These are phyloP conservation scores for Exophiala dermatitidis DNA, from an alignment of 2,329 filamentous ascomycete species.

Conservation along the genomic window DNA sequence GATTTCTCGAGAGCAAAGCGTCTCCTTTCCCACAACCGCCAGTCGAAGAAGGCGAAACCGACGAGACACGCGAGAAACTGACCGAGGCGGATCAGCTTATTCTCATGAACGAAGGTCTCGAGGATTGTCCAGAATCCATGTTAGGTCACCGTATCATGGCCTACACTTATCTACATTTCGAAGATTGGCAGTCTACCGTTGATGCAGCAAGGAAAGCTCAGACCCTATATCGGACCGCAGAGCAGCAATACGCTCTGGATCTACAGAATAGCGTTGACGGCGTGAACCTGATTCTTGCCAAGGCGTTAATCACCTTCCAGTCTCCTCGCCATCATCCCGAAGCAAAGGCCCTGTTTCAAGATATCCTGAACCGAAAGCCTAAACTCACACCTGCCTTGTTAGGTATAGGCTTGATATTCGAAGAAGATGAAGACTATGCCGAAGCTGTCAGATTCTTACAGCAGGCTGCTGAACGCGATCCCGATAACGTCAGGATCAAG, in stretches of 20 bases:
- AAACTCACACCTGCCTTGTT: conserved; percentile 75
- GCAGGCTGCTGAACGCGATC: conserved; percentile 66
- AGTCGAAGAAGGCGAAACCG: conserved; percentile 37
- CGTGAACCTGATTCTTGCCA: conserved; percentile 69
- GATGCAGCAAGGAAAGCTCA: conserved; percentile 53
- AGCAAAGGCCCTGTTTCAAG: conserved; percentile 77
- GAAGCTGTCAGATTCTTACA: conserved; percentile 74
- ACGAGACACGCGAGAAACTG: conserved; percentile 49
- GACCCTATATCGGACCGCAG: conserved; percentile 16
- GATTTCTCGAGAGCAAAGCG: conserved; percentile 72
- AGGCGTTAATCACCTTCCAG: conserved; percentile 84
- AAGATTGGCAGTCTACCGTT: conserved; percentile 75
- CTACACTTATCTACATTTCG: conserved; percentile 74
- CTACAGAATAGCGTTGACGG: conserved; percentile 67
- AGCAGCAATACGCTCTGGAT: conserved; percentile 55
- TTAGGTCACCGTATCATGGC: conserved; percentile 77
- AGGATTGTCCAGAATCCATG: conserved; percentile 58
- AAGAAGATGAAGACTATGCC: conserved; percentile 84
- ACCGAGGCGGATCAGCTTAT: conserved; percentile 72
- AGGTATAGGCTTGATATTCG: conserved; percentile 81
- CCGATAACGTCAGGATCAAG: conserved; percentile 66
- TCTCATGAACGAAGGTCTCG: conserved; percentile 69
- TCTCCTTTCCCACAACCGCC: conserved; percentile 63
- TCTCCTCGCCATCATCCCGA: conserved; percentile 83
- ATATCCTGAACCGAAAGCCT: conserved; percentile 66